phyloP scores from a whole-genome alignment of 2,329 filamentous ascomycete genomes.

The Dactylellina sp. region DNA sequence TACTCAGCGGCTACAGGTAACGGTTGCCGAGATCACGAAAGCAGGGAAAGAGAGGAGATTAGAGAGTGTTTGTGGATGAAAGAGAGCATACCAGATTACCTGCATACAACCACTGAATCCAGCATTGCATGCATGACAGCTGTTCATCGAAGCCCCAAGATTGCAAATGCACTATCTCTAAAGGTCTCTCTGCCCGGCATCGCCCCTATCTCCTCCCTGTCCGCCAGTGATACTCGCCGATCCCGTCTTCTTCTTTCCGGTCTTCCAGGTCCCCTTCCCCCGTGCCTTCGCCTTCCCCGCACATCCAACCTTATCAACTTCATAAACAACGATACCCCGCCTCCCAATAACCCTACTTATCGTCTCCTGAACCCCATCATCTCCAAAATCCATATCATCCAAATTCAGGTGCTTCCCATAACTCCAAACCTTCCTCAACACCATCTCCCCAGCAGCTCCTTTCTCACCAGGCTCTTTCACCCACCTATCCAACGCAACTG shows the following conservation, averaged over 20 bases:
- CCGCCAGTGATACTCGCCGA: not conserved
- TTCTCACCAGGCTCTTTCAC: constrained; percentile 34
- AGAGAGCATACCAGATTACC: not conserved
- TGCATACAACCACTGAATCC: not conserved
- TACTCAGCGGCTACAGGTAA: not conserved
- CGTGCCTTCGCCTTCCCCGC: not conserved
- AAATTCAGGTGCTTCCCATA: constrained; percentile 67
- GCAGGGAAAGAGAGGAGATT: not conserved
- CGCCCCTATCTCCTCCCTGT: not conserved
- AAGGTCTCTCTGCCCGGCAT: not conserved
- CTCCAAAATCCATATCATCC: constrained; percentile 68
- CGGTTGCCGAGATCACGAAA: not conserved
- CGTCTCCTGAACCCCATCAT: constrained; percentile 66
- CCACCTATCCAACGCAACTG: constrained; percentile 65
- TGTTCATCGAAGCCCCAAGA: not conserved
- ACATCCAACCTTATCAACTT: constrained; percentile 52
- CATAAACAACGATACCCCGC: constrained; percentile 68
- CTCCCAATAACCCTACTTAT: constrained; percentile 66
- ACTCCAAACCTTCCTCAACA: constrained; percentile 65
- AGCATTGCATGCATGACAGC: not conserved
- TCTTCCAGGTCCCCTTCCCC: constrained; percentile 3
- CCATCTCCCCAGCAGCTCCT: constrained; percentile 38
- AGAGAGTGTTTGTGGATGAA: not conserved
- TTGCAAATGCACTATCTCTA: constrained; percentile 1
- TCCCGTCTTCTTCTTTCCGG: not conserved